These are phyloP conservation scores for Capsella bursapastoris DNA, from an alignment of 345 rosid species.

Conservation along the genomic window DNA sequence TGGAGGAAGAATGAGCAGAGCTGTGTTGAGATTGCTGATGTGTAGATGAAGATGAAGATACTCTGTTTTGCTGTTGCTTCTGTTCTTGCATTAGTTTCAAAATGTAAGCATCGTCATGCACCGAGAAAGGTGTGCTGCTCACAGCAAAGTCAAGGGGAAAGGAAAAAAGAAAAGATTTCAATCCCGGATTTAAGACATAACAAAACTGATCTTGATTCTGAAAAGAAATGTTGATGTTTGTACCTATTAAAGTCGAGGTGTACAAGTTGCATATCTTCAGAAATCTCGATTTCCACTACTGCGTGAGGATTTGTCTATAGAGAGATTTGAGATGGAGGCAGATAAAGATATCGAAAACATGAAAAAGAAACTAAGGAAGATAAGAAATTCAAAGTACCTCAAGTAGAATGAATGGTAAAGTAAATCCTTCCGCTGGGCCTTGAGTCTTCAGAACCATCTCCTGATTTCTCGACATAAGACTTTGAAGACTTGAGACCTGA, in stretches of 20 bases:
- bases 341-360: background rate
- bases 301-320: slow-evolving; percentile 54
- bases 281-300: slow-evolving; percentile 60
- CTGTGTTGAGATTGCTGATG: slow-evolving; percentile 36
- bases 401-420: slow-evolving; percentile 53
- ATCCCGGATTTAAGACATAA: background rate
- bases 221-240: background rate
- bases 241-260: slow-evolving; percentile 62
- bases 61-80: slow-evolving; percentile 41
- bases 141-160: background rate
- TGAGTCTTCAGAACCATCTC: slow-evolving; percentile 42
- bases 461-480: slow-evolving; percentile 46
- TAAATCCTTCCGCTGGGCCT: slow-evolving; percentile 47
- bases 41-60: slow-evolving; percentile 42
- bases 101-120: slow-evolving; percentile 52
- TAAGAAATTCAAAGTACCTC: slow-evolving; percentile 41
- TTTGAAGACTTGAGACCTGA: slow-evolving; percentile 52
- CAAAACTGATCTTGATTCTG: background rate
- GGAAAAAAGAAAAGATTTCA: background rate
- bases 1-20: slow-evolving; percentile 49
- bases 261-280: slow-evolving; percentile 58
- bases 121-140: slow-evolving; percentile 50
- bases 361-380: background rate
- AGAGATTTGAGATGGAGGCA: slow-evolving; percentile 10
- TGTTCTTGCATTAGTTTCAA: slow-evolving; percentile 47